Evolutionary conservation across 148 eudicot species (phyloP).

Genomic region (Rhododendron vialii): DNA sequence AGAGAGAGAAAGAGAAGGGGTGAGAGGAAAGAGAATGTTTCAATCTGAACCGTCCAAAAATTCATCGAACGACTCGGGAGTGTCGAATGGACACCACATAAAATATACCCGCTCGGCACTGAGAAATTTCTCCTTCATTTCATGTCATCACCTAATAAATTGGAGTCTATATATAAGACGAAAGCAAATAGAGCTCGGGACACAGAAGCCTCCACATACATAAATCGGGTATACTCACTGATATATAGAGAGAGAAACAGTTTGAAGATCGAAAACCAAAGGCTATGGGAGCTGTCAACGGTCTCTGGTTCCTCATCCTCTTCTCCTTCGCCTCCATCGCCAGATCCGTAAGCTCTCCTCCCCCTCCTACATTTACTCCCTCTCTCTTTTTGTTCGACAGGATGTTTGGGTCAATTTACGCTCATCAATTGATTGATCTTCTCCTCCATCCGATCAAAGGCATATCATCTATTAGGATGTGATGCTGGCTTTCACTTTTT

Average conservation of each 20-base stretch:
- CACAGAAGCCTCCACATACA: not conserved
- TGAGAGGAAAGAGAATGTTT: too few relatives aligned
- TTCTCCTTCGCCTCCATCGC: slow-evolving; percentile 31
- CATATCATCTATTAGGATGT: not conserved
- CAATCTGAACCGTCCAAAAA: too few relatives aligned
- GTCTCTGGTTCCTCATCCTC: slow-evolving; percentile 29
- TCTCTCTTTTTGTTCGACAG: not conserved
- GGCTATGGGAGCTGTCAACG: slow-evolving; percentile 22
- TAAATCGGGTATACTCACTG: too few relatives aligned
- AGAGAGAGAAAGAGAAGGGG: too few relatives aligned
- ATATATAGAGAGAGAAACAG: not conserved
- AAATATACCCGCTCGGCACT: too few relatives aligned
- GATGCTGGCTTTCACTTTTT: too few relatives aligned
- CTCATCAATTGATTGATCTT: not conserved
- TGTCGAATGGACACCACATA: too few relatives aligned
- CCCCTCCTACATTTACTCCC: not conserved
- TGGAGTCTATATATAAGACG: not conserved
- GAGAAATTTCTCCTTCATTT: not conserved
- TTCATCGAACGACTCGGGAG: too few relatives aligned
- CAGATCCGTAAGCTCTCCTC: slow-evolving; percentile 41
- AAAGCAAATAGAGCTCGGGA: not conserved
- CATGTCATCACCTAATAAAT: not conserved
- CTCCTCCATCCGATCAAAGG: not conserved
- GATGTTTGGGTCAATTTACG: not conserved
- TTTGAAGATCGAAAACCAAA: not conserved